Evolutionary conservation across 2,329 filamentous ascomycete species (phyloP).

Genomic region (Cladosporium sp.): DNA sequence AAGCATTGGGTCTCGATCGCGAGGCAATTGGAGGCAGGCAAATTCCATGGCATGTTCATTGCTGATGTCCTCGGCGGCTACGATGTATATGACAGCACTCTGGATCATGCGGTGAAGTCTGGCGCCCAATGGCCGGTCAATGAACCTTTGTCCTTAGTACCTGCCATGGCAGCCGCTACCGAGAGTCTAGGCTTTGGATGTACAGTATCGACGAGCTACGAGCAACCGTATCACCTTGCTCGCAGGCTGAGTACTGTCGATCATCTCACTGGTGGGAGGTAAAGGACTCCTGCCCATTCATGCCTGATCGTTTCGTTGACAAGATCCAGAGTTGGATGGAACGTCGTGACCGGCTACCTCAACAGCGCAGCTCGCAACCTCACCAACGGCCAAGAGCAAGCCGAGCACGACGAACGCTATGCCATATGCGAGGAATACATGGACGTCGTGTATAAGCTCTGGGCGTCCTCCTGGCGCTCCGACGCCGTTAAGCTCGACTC

Average conservation of each 20-base stretch:
- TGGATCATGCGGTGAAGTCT: conserved; percentile 56
- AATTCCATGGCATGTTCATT: conserved; percentile 65
- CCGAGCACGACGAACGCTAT: conserved; percentile 64
- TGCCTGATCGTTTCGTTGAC: background rate
- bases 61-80: conserved; percentile 64
- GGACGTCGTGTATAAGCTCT: conserved; percentile 58
- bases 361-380: conserved; percentile 64
- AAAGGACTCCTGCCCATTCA: background rate
- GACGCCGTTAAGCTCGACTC: conserved; percentile 61
- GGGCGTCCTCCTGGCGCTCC: conserved; percentile 63
- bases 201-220: conserved; percentile 64
- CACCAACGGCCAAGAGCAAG: conserved; percentile 51
- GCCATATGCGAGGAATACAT: conserved; percentile 61
- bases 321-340: conserved; percentile 16
- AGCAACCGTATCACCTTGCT: conserved; percentile 64
- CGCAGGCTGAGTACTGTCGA: conserved; percentile 63
- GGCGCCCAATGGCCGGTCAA: conserved; percentile 70
- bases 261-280: conserved; percentile 60
- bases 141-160: conserved; percentile 59
- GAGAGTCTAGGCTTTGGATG: conserved; percentile 65
- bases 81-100: conserved; percentile 62
- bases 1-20: conserved; percentile 60
- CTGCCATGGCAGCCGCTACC: conserved; percentile 65
- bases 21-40: conserved; percentile 55
- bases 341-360: conserved; percentile 65